Evolutionary conservation across 768 basidiomycete species (phyloP).

Genomic region (Suillus spraguei): DNA sequence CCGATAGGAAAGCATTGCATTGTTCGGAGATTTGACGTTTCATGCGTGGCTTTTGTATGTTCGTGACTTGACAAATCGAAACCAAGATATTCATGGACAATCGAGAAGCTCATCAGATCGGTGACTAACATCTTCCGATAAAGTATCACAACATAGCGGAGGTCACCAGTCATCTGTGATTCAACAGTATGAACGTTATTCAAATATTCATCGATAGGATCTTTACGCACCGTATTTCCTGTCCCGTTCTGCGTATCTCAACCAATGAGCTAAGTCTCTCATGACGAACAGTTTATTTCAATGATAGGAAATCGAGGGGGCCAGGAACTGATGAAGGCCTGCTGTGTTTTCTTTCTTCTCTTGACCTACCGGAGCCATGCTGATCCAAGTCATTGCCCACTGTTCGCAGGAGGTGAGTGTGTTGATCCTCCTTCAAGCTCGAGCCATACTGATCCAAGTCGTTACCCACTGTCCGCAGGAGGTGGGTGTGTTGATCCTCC

Average conservation of each 20-base stretch:
- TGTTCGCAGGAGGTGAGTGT: no score
- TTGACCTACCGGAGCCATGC: constrained; percentile 1
- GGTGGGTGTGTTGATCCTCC: no score
- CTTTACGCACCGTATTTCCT: constrained; percentile 39
- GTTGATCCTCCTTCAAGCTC: no score
- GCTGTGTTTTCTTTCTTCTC: constrained; percentile 18
- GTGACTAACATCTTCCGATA: constrained; percentile 25
- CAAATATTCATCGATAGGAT: not conserved
- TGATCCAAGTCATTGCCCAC: no score
- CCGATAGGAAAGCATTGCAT: constrained; percentile 28
- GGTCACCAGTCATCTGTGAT: constrained; percentile 22
- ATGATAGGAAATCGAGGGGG: constrained; percentile 43
- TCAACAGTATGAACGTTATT: not conserved
- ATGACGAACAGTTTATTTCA: constrained; percentile 45
- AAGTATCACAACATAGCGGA: constrained; percentile 31
- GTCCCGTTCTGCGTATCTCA: constrained; percentile 45
- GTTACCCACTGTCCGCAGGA: no score
- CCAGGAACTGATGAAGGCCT: constrained; percentile 39
- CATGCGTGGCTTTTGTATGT: constrained; percentile 40
- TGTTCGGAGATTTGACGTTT: constrained; percentile 36
- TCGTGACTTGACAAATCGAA: constrained; percentile 30
- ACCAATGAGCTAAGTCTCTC: constrained; percentile 38
- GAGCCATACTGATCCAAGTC: no score
- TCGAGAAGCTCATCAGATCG: constrained; percentile 31
- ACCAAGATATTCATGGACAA: constrained; percentile 27